phyloP scores from a whole-genome alignment of 2,329 filamentous ascomycete species.

The Zarea fungicola region DNA sequence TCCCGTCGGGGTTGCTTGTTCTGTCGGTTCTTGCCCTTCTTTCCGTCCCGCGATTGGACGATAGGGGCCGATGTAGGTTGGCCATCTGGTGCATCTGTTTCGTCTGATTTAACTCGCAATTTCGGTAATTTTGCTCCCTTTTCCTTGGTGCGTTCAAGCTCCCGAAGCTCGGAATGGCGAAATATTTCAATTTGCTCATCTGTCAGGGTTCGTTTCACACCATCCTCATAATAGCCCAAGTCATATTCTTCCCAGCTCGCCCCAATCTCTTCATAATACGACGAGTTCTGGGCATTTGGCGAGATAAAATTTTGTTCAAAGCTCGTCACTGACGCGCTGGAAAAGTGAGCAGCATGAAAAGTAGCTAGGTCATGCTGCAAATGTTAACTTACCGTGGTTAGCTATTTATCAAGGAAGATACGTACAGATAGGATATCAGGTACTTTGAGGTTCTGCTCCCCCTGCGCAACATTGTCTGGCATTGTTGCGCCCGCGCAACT shows the following conservation, averaged over 20 bases:
- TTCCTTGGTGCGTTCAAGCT: conserved; percentile 52
- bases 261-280: conserved; percentile 25
- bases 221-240: conserved; percentile 81
- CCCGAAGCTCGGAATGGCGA: conserved; percentile 78
- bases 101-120: conserved; percentile 13
- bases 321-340: conserved; percentile 35
- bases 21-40: conserved; percentile 32
- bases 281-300: conserved; percentile 19
- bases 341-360: conserved; percentile 60
- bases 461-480: conserved; percentile 1
- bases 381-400: conserved; percentile 18
- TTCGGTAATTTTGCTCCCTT: conserved; percentile 21
- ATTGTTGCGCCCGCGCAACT: not conserved
- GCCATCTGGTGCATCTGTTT: conserved; percentile 3
- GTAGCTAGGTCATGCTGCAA: conserved; percentile 52
- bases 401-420: not conserved
- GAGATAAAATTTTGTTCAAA: conserved; percentile 44
- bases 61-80: not conserved
- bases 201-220: conserved; percentile 81
- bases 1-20: conserved; percentile 35
- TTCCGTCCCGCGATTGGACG: conserved; percentile 16
- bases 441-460: not conserved
- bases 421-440: conserved; percentile 9
- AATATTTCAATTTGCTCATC: conserved; percentile 90
- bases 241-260: conserved; percentile 45